A percentile compares a stretch with the other conserved stretches of the same genome.
Conservation (phyloP, 2,329 filamentous ascomycete species). For the Teratosphaeria nubilosa region DNA sequence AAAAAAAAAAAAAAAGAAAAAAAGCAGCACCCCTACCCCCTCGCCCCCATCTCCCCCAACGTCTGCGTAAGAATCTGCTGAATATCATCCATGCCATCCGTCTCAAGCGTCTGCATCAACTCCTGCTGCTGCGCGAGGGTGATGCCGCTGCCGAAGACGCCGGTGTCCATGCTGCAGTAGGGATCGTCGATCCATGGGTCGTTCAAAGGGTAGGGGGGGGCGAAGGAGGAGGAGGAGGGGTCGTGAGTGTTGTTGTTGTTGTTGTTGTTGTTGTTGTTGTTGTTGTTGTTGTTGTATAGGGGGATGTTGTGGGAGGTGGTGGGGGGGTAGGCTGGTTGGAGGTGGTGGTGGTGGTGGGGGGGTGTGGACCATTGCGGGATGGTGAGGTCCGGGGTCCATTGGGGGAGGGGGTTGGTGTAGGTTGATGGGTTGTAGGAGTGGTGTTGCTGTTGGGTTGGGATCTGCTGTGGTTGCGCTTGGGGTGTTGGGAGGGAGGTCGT, state of each 20-base stretch:
- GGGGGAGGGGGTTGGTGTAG: neutral
- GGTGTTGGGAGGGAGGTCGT: conserved; percentile 8
- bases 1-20: no score
- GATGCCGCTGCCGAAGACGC: conserved; percentile 24
- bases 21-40: no score
- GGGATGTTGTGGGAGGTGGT: conserved; percentile 4
- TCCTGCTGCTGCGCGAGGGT: conserved; percentile 26
- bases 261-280: no score
- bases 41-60: conserved; percentile 18
- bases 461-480: conserved; percentile 1
- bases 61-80: conserved; percentile 27
- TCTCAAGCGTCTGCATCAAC: conserved; percentile 27
- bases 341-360: conserved; percentile 7
- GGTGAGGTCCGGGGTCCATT: conserved; percentile 1
- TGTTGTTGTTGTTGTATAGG: no score
- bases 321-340: no score
- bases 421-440: neutral
- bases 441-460: neutral
- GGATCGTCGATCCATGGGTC: neutral
- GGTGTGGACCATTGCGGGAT: conserved; percentile 13
- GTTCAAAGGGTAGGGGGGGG: conserved; percentile 20
- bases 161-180: conserved; percentile 18
- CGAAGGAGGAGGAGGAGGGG: conserved; percentile 11
- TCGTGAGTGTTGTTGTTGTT: neutral
- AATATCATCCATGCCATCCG: conserved; percentile 29